Conservation (phyloP, 2,329 filamentous ascomycete species). For the Cryoendolithus antarcticus region DNA sequence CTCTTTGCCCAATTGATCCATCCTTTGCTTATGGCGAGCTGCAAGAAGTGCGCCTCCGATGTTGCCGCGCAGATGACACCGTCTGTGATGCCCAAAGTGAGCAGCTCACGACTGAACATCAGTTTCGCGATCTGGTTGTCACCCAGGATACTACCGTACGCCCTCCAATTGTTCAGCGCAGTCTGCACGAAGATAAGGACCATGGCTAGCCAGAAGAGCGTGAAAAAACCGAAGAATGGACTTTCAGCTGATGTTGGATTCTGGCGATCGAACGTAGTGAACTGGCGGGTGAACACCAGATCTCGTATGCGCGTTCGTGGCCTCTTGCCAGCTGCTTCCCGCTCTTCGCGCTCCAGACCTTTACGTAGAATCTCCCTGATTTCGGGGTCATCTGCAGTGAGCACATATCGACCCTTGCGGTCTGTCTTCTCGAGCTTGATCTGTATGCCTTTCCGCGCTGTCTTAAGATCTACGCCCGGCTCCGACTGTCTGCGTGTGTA, state of each 20-base stretch:
- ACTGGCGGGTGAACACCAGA: slow-evolving; percentile 59
- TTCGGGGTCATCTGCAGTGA: slow-evolving; percentile 38
- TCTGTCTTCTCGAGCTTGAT: slow-evolving; percentile 35
- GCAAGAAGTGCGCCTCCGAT: slow-evolving; percentile 52
- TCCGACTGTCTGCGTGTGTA: slow-evolving; percentile 4
- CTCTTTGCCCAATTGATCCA: slow-evolving; percentile 53
- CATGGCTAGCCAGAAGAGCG: slow-evolving; percentile 63
- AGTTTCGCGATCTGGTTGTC: slow-evolving; percentile 58
- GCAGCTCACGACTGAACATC: slow-evolving; percentile 49
- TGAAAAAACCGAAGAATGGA: slow-evolving; percentile 69
- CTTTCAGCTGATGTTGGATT: slow-evolving; percentile 53
- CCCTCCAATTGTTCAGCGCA: slow-evolving; percentile 54
- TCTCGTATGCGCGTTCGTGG: slow-evolving; percentile 35
- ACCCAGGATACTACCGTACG: slow-evolving; percentile 57
- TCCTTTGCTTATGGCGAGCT: slow-evolving; percentile 46
- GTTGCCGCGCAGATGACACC: slow-evolving; percentile 56
- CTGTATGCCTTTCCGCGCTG: slow-evolving; percentile 30
- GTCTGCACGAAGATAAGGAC: slow-evolving; percentile 55
- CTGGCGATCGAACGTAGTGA: slow-evolving; percentile 62
- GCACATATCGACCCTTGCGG: slow-evolving; percentile 34
- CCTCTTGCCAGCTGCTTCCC: slow-evolving; percentile 22
- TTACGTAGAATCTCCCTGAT: slow-evolving; percentile 34
- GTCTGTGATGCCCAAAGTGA: slow-evolving; percentile 47
- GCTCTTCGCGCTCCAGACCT: slow-evolving; percentile 31
- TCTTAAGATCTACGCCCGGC: slow-evolving; percentile 3